Evolutionary conservation across 257 asterid genomes (phyloP), one percentile per base, ranked within the genome.

Genomic region (Prunella vulgaris): DNA sequence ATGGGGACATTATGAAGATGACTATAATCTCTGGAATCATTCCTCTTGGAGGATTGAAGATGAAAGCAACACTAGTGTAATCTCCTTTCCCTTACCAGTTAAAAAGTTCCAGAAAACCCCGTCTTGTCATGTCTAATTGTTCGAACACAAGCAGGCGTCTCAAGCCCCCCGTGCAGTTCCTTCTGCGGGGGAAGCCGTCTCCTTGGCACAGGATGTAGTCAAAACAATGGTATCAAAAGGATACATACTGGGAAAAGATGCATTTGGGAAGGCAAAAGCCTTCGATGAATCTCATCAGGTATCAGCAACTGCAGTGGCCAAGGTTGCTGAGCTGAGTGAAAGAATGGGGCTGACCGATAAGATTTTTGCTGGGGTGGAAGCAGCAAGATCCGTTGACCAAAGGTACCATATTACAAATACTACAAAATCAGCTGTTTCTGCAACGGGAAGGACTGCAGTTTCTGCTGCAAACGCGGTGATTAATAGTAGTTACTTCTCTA

Each of bases 251-350:
- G 99, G 97, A 51, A 89, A 84, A 82, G 99, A 85, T 14, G 97
- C 99, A 52, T 27, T 94, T 20, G 76, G 86, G 72, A 84, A 78
- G 69, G 99, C 99, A 51, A 90, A 82, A 80, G 85, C 88, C 56
- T 87, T 90, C 5, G 97, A 93, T 37, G 95, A 90, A 79, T 93
- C 98, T 37, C 95, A 88, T 76, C 89, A 76, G 62, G 88, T 94
- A 10, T 90, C 99, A 54, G 96, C 99, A 35, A 87, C 92, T 61
- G 97, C 99, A 70, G 89, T 78, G n/a, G 93, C 96, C 79, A 88
- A 86, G 78, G 96, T 91, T 44, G 92, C 97, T 12, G 97, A 87
- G 71, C 53, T 94, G 73, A 87, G 96, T 15, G 94, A 85, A 46
- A 87, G 85, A 76, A 73, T 82, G 5, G 99, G 99, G 51, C 79